Base-by-base conservation (phyloP, 129 eudicot species). In the Flaveria ramosissima region DNA sequence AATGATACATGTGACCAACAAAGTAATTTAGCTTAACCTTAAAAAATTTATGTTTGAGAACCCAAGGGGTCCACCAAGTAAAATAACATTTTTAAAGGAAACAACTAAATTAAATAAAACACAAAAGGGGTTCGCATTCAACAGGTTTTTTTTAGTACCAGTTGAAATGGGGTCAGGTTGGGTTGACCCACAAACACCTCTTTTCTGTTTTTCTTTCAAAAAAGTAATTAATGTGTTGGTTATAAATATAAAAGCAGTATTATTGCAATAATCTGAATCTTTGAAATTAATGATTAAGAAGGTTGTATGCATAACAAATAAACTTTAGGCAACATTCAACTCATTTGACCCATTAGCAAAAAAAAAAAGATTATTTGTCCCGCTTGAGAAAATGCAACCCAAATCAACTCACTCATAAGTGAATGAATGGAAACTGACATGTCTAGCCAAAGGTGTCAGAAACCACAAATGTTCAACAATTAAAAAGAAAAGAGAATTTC, bases 361-460 rank as follows among this genome's bases (percentile, higher is more conserved):
- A 45, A 43, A 45, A 43, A 36, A 36, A 36, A 36, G 5, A 0
- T 55, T 9, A 61, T 26, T 7, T 61, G 42, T n/a, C 41, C 41
- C 13, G 3, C 67, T 12, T 61, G 27, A 30, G 26, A 21, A 52
- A 36, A n/a, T 36, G 36, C 66, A 72, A 17, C 20, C 46, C 32
- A 72, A 72, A n/a, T 19, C 7, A 19, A 50, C 75, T 42, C 27
- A 71, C 32, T 71, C 26, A 50, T 71, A 71, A 26, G 75, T 71
- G 55, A 50, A 20, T 7, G 26, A 13, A 20, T 20, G 19, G 16
- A 30, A 19, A 71, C 7, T 50, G 23, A 30, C 62, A 43, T 27
- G 23, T 69, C 76, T 24, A 50, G 61, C 76, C 17, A 51, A 51
- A 16, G 45, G 17, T 6, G 27, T 7, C 2, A 75, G 42, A 36